Base-by-base conservation (phyloP, 495 filamentous ascomycete species). In the Penicillium cataractarum region DNA sequence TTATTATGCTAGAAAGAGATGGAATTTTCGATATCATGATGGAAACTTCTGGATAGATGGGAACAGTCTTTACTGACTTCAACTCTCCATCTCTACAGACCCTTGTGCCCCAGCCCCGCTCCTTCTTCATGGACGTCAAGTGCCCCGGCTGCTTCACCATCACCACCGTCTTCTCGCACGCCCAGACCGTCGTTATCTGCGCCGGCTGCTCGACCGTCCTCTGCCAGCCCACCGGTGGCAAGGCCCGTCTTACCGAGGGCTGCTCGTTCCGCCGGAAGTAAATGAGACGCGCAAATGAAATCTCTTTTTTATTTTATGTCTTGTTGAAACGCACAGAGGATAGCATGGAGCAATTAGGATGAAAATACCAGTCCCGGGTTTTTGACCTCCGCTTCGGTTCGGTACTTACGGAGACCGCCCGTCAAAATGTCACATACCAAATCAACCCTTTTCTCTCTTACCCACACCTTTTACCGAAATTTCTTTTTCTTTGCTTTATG, bases 111-210 rank as follows among this genome's bases (percentile, higher is more conserved):
- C 89, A 87, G 61, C 95, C 95, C 65, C 92, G 95, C 72, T 97
- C 93, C 70, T 99, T 98, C 89, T 99, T 99, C 88, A 99, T 99
- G 95, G 95, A 99, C 73, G 95, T 99, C 83, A 99, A 97, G 87
- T 99, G 95, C 89, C 95, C 94, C 76, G 95, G 95, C 74, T 99
- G 95, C 90, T 99, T 99, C 90, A 97, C 92, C 73, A 99, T 99
- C 88, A 99, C 95, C 76, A 97, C 94, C 78, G 95, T 99, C 80
- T 99, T 97, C 90, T 97, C 94, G 61, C 95, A 99, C 86, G 95
- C 95, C 78, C 95, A 99, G 85, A 99, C 95, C 75, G 95, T 99
- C 78, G 95, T 99, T 80, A 94, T 97, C 85, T 99, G 95, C 86
- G 91, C 91, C 73, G 94, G 94, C 66, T 97, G 94, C 89, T 93